Percentiles rank a stretch among this genome's conserved stretches.
Evolutionary conservation across 1,284 basidiomycete species (phyloP).

Genomic region (Cryptococcus sp.): DNA sequence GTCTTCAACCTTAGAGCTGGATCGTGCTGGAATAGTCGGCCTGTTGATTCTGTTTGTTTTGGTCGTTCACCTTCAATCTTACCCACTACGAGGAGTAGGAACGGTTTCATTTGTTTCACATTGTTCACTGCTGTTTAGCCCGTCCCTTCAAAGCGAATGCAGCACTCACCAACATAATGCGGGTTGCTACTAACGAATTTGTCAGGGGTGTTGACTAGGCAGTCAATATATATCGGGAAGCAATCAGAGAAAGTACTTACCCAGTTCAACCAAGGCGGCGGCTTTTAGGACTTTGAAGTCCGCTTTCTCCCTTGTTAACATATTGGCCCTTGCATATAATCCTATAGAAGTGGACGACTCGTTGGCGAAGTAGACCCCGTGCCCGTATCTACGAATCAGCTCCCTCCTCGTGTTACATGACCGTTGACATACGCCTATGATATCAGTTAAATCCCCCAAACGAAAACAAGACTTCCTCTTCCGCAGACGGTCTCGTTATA

Average conservation of each 20-base stretch:
- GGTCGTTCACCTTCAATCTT: background rate
- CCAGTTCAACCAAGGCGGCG: slow-evolving; percentile 21
- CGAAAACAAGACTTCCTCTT: slow-evolving; percentile 9
- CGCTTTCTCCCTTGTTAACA: slow-evolving; percentile 13
- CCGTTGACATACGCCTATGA: background rate
- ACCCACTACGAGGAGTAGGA: slow-evolving; percentile 21
- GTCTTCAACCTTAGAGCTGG: slow-evolving; percentile 12
- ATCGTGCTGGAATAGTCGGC: slow-evolving; percentile 19
- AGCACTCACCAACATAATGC: slow-evolving; percentile 18
- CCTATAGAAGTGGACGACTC: slow-evolving; percentile 15
- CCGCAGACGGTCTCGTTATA: slow-evolving; percentile 18
- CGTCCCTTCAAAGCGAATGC: background rate
- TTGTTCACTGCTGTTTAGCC: slow-evolving; percentile 10
- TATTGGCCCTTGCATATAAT: slow-evolving; percentile 3
- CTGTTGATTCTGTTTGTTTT: background rate
- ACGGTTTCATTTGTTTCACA: slow-evolving; percentile 26
- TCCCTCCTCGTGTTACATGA: no score
- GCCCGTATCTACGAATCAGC: slow-evolving; percentile 11
- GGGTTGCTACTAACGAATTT: slow-evolving; percentile 16
- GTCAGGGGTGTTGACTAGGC: slow-evolving; percentile 17
- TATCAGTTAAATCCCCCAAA: background rate
- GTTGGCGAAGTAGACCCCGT: slow-evolving; percentile 28
- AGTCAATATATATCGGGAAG: no score
- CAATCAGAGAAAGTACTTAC: slow-evolving; percentile 4
- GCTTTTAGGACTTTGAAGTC: slow-evolving; percentile 15